Base-by-base conservation (phyloP, 352 stramenopile genomes). In the Phytopythium sindhum region DNA sequence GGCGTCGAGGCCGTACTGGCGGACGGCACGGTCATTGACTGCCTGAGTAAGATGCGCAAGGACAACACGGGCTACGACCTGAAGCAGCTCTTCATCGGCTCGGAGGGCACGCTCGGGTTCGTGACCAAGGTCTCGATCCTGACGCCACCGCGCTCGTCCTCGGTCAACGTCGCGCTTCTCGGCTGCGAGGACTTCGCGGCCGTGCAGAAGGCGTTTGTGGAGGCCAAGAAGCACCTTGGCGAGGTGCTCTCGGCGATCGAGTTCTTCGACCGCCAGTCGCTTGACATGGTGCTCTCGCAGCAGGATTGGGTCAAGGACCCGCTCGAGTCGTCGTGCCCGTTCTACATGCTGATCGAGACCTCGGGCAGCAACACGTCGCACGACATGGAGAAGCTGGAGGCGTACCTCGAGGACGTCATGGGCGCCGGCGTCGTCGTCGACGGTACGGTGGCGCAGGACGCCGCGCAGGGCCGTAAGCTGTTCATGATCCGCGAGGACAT, bases 51-150 rank as follows among this genome's bases (percentile, higher is more conserved):
- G 12, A 91, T 97, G 78, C 84, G 96, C 53, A 99, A 99, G 84
- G 96, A 99, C 78, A 99, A 99, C 81, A 98, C 95, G 19, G 97
- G 97, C 8, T 99, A 99, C 68, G 89, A 98, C 66, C 68, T 99
- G 0, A 98, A 98, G 75, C 96, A 99, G 72, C 76, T 99, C 37
- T 98, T 99, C 65, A 96, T 99, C 54, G 97, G 96, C 10, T 90
- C 91, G 14, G 97, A 99, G 69, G 97, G 97, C 24, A 99, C 96
- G 19, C 77, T 99, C 8, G 97, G 96, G 26, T 76, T 99, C 19
- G 80, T 99, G 31, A 99, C 97, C 0, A 93, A 94, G 62, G 86
- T 98, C 14, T 82, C 91, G n/a, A 75, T 97, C 45, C 64, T 81
- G 24, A 86, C 94, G 68, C 80, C 92, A 57, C 76, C 75, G 41